A percentile compares a stretch with the other conserved stretches of the same genome.
These are phyloP conservation scores for Ascosphaera acerosa DNA, from an alignment of 2,329 filamentous ascomycete species.

Conservation along the genomic window DNA sequence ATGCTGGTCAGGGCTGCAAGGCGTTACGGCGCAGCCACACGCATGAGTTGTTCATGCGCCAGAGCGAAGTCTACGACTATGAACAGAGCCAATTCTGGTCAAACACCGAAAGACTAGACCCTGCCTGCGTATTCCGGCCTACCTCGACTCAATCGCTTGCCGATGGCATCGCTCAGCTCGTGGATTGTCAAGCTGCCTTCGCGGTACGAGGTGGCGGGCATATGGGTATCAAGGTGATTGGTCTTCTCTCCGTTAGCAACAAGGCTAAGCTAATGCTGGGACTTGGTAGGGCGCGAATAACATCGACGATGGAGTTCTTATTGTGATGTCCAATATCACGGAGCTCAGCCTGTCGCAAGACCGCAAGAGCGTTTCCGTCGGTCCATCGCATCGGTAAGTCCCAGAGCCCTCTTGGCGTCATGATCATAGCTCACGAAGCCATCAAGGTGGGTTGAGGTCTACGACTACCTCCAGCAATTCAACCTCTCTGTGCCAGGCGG, in stretches of 20 bases:
- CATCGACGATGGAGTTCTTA: constrained; percentile 12
- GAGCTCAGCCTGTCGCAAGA: constrained; percentile 10
- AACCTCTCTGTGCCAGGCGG: constrained; percentile 1
- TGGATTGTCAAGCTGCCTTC: constrained; percentile 8
- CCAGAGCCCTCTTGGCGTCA: constrained; percentile 1
- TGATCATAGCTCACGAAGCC: background rate
- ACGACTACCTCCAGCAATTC: background rate
- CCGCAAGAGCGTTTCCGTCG: constrained; percentile 10
- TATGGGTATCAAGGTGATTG: constrained; percentile 11
- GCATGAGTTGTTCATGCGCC: constrained; percentile 8
- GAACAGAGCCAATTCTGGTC: constrained; percentile 14
- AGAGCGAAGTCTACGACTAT: constrained; percentile 10
- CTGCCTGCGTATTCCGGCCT: constrained; percentile 14
- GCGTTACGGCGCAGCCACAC: constrained; percentile 3
- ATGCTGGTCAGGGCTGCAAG: background rate
- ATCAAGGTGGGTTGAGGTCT: constrained; percentile 1
- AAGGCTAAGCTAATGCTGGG: background rate
- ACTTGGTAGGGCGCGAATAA: constrained; percentile 11
- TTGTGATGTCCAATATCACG: constrained; percentile 12
- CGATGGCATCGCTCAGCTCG: constrained; percentile 7
- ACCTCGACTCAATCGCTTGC: constrained; percentile 9
- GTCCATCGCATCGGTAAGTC: constrained; percentile 9
- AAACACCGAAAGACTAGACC: constrained; percentile 13
- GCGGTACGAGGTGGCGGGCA: constrained; percentile 14
- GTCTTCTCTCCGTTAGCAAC: background rate